Evolutionary conservation across 306 rosid genomes (phyloP).

Genomic region (Gynostemma pentaphyllum): DNA sequence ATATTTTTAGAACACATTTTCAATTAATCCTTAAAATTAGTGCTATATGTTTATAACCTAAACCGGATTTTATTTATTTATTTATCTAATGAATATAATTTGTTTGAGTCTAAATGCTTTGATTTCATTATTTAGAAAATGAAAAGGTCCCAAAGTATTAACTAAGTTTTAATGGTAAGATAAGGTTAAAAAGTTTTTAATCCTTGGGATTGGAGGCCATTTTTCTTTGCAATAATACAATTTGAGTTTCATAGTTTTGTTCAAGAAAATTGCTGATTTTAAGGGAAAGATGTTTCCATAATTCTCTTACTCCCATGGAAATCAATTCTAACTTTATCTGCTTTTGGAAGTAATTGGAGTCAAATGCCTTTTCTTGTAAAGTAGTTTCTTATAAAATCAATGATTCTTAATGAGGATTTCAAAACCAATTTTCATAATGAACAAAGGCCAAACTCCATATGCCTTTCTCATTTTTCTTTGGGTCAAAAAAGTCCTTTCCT

Average conservation of each 20-base stretch:
- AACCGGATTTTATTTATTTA: too few species aligned
- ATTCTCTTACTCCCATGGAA: neutral
- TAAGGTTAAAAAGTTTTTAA: neutral
- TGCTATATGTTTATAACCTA: too few species aligned
- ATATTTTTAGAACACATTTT: too few species aligned
- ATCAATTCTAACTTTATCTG: neutral
- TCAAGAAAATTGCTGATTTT: constrained; percentile 2
- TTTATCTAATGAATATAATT: neutral
- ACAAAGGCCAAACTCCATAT: neutral
- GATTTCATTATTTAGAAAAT: neutral
- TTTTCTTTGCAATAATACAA: neutral
- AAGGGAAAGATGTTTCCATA: constrained; percentile 10
- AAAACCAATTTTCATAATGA: neutral
- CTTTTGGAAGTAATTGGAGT: neutral
- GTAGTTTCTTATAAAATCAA: neutral
- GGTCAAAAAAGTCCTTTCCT: neutral
- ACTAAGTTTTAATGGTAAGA: neutral
- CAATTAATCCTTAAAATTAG: too few species aligned
- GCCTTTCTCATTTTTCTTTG: neutral
- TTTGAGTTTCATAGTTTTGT: neutral
- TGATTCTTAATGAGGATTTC: constrained; percentile 1
- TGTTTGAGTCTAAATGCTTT: too few species aligned
- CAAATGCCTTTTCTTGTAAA: constrained; percentile 1
- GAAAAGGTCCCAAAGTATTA: neutral
- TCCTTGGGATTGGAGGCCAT: constrained; percentile 9